A percentile compares a stretch with the other conserved stretches of the same genome.
Conservation (phyloP, 2,329 filamentous ascomycete species). For the Fusarium napiforme region DNA sequence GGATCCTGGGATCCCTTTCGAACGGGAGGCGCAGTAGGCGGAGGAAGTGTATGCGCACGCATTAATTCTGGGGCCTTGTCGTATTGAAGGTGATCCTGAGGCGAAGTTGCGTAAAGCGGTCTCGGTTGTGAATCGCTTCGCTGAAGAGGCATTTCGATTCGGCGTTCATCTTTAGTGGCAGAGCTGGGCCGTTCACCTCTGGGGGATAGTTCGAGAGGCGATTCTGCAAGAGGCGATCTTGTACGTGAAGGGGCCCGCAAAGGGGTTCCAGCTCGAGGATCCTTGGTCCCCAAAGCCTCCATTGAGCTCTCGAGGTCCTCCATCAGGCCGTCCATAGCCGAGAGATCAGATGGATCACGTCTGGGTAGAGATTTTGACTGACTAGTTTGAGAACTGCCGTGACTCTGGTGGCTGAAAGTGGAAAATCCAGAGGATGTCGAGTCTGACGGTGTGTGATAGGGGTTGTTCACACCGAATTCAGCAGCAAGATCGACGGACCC, state of each 20-base stretch:
- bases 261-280: constrained; percentile 50
- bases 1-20: constrained; percentile 54
- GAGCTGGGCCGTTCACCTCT: constrained; percentile 32
- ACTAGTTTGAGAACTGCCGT: constrained; percentile 69
- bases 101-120: constrained; percentile 32
- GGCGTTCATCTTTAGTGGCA: constrained; percentile 36
- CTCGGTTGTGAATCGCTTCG: constrained; percentile 22
- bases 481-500: constrained; percentile 65
- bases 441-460: constrained; percentile 71
- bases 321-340: constrained; percentile 64
- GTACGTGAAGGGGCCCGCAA: constrained; percentile 41
- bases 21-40: constrained; percentile 35
- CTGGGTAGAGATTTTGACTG: constrained; percentile 48
- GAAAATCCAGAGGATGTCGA: constrained; percentile 75
- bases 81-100: constrained; percentile 25
- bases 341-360: constrained; percentile 55
- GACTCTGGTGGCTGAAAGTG: constrained; percentile 66
- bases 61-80: constrained; percentile 24
- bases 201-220: constrained; percentile 45
- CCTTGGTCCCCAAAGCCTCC: constrained; percentile 46
- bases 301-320: constrained; percentile 66
- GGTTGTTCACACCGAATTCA: constrained; percentile 71
- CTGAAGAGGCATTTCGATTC: constrained; percentile 20
- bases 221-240: constrained; percentile 43
- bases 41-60: constrained; percentile 10